These are phyloP conservation scores for Fusarium camptoceras DNA, from an alignment of 2,329 filamentous ascomycete species.

Conservation along the genomic window DNA sequence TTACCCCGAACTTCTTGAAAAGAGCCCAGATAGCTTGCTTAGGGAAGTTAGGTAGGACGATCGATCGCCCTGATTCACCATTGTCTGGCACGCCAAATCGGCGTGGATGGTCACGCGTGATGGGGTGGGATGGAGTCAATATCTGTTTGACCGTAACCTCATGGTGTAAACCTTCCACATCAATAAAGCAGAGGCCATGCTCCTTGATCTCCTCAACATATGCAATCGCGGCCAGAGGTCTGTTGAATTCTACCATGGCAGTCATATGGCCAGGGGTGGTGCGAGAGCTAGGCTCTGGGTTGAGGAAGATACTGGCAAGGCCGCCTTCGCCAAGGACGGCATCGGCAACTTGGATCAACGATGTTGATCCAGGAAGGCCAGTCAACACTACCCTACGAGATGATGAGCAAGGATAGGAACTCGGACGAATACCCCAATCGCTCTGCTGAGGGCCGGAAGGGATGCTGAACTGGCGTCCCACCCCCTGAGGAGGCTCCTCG, in stretches of 20 bases:
- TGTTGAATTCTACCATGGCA: not conserved
- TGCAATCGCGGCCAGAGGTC: conserved; percentile 36
- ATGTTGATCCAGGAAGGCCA: conserved; percentile 34
- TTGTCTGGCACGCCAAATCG: not conserved
- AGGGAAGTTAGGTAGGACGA: conserved; percentile 39
- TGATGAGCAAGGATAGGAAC: not conserved
- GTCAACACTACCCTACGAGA: conserved; percentile 43
- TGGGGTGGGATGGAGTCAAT: rapidly evolving
- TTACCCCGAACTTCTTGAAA: conserved; percentile 18
- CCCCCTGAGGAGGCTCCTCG: not conserved
- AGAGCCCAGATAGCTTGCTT: conserved; percentile 37
- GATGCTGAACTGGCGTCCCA: not conserved
- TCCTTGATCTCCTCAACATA: not conserved
- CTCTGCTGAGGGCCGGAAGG: not conserved
- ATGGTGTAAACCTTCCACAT: not conserved
- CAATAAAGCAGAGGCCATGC: not conserved
- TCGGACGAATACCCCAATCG: not conserved
- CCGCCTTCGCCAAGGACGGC: conserved; percentile 34
- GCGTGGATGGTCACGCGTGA: not conserved
- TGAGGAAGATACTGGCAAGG: conserved; percentile 12
- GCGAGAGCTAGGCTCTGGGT: not conserved
- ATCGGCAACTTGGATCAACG: conserved; percentile 30
- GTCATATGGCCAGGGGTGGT: not conserved
- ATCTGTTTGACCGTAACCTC: not conserved
- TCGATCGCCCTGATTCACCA: conserved; percentile 15